phyloP scores from a whole-genome alignment of 495 filamentous ascomycete genomes.

The Neurospora sp. region DNA sequence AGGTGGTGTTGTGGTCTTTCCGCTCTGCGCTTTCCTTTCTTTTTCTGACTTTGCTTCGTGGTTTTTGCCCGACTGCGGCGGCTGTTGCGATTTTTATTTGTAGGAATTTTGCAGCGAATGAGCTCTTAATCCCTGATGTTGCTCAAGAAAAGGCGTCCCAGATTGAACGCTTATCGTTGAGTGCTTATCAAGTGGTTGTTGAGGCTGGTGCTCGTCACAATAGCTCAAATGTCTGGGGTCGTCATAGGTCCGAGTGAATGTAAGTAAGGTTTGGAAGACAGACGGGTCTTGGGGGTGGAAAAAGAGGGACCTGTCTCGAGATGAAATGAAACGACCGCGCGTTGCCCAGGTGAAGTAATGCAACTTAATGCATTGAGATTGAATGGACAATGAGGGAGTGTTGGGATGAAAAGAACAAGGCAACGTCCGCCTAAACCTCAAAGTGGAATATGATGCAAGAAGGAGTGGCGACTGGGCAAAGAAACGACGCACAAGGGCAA shows the following conservation, averaged over 20 bases:
- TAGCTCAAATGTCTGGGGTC: neutral
- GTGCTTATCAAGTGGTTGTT: neutral
- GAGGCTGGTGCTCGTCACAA: neutral
- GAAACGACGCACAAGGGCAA: slow-evolving; percentile 6
- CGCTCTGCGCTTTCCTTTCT: neutral
- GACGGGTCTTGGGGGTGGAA: neutral
- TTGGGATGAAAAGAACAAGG: neutral
- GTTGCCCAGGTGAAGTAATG: neutral
- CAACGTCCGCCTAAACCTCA: neutral
- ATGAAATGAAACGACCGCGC: neutral
- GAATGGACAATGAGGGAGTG: neutral
- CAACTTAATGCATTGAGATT: neutral
- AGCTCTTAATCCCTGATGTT: neutral
- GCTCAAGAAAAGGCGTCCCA: neutral
- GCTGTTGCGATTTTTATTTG: neutral
- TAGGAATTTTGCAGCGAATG: neutral
- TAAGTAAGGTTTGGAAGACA: neutral
- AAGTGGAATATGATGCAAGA: neutral
- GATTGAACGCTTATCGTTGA: neutral
- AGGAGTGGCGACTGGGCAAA: slow-evolving; percentile 16
- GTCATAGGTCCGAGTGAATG: neutral
- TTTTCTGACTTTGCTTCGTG: neutral
- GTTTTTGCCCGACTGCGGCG: neutral
- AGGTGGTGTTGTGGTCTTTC: neutral
- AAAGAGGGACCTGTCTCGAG: neutral